phyloP scores from a whole-genome alignment of 495 filamentous ascomycete genomes.

The Terfezia boudieri region DNA sequence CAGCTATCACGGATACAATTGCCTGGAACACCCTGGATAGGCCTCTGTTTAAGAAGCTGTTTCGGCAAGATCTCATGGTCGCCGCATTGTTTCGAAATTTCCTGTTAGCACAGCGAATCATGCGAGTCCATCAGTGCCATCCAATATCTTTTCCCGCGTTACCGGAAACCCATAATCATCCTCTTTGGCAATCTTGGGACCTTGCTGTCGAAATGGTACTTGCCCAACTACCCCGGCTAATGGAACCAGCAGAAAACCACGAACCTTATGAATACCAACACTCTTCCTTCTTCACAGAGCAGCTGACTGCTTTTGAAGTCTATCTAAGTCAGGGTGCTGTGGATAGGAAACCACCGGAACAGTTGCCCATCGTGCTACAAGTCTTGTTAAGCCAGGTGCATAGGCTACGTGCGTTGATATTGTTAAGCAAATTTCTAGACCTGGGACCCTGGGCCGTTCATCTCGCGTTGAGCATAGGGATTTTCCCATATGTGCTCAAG shows the following conservation, averaged over 20 bases:
- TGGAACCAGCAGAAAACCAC: constrained; percentile 45
- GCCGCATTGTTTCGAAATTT: constrained; percentile 94
- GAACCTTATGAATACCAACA: constrained; percentile 75
- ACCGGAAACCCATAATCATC: constrained; percentile 78
- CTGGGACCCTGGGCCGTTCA: constrained; percentile 95
- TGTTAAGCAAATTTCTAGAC: constrained; percentile 85
- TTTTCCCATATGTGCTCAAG: constrained; percentile 95
- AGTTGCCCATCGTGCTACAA: constrained; percentile 88
- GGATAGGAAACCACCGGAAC: constrained; percentile 66
- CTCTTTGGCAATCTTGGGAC: constrained; percentile 95
- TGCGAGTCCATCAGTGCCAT: constrained; percentile 85
- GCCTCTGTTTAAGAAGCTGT: constrained; percentile 83
- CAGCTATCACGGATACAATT: constrained; percentile 95
- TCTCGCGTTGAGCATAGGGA: constrained; percentile 85
- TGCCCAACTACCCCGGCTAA: constrained; percentile 66
- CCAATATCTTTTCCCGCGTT: constrained; percentile 74
- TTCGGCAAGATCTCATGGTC: constrained; percentile 97
- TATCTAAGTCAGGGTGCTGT: constrained; percentile 79
- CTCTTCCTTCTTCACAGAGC: constrained; percentile 89
- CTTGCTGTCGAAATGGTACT: constrained; percentile 89
- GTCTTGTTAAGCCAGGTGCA: constrained; percentile 92
- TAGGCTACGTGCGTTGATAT: constrained; percentile 70
- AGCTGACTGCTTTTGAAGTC: constrained; percentile 91
- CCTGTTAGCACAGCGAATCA: constrained; percentile 77
- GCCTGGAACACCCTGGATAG: constrained; percentile 88